phyloP scores from a whole-genome alignment of 2,329 filamentous ascomycete species.

The Zymoseptoria ardabiliae region DNA sequence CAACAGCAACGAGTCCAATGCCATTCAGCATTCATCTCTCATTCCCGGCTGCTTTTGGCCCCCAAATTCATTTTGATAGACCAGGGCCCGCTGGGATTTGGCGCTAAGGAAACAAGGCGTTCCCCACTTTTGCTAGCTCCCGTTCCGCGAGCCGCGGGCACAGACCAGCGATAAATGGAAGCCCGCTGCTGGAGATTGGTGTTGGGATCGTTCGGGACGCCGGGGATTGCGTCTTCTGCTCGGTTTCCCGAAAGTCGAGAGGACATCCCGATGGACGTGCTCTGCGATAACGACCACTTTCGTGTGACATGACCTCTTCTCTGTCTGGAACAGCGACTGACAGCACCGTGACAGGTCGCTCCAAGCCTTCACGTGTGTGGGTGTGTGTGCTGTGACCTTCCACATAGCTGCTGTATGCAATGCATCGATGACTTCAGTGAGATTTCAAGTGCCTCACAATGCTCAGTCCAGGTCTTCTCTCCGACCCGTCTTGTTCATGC shows the following conservation, averaged over 20 bases:
- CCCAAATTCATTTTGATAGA: neutral
- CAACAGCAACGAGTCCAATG: neutral
- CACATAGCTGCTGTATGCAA: no score
- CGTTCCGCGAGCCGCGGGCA: neutral
- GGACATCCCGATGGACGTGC: neutral
- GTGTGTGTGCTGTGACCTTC: no score
- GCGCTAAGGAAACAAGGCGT: neutral
- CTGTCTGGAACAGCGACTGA: neutral
- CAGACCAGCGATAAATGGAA: neutral
- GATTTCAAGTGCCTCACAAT: no score
- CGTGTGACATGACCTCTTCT: neutral
- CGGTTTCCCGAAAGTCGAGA: neutral
- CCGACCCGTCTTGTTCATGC: no score
- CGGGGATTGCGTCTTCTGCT: neutral
- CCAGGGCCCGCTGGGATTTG: neutral
- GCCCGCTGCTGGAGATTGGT: neutral
- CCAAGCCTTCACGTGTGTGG: no score
- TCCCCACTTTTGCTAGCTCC: neutral
- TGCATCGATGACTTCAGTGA: no score
- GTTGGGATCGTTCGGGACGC: neutral
- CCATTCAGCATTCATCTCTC: neutral
- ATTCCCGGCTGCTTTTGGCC: neutral
- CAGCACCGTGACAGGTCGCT: neutral
- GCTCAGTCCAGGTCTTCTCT: no score
- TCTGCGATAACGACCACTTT: neutral